Conservation (phyloP, 73 alveolate species). For the Paraurostyla sp. region DNA sequence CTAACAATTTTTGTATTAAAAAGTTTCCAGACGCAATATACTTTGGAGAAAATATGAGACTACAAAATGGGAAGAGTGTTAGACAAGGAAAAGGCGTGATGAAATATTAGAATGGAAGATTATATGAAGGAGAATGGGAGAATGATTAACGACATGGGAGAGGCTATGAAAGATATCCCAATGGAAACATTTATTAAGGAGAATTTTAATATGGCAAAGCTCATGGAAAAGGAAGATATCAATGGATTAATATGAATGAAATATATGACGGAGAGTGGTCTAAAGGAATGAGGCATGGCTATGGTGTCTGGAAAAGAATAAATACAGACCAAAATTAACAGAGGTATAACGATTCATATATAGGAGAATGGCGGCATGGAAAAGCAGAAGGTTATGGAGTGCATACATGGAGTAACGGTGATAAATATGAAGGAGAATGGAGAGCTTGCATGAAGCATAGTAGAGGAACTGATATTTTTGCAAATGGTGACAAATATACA, state of each 20-base stretch:
- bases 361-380: slow-evolving; percentile 57
- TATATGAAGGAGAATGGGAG: slow-evolving; percentile 62
- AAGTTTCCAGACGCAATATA: slow-evolving; percentile 26
- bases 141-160: slow-evolving; percentile 70
- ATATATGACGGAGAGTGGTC: slow-evolving; percentile 82
- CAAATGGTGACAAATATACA: slow-evolving; percentile 44
- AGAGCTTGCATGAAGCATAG: slow-evolving; percentile 21
- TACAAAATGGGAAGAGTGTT: neutral
- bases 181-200: slow-evolving; percentile 74
- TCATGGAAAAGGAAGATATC: slow-evolving; percentile 79
- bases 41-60: slow-evolving; percentile 13
- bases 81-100: slow-evolving; percentile 53
- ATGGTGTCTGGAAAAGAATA: slow-evolving; percentile 56
- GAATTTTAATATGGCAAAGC: slow-evolving; percentile 79
- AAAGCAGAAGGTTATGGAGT: slow-evolving; percentile 79
- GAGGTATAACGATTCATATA: slow-evolving; percentile 3
- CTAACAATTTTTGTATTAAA: neutral
- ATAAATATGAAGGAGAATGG: slow-evolving; percentile 65
- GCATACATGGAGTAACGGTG: slow-evolving; percentile 64
- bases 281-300: slow-evolving; percentile 48
- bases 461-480: slow-evolving; percentile 56
- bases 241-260: slow-evolving; percentile 69
- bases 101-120: slow-evolving; percentile 27
- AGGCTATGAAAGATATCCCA: slow-evolving; percentile 73
- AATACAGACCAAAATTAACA: neutral